These are phyloP conservation scores for Rubroboletus satanas DNA, from an alignment of 768 basidiomycete genomes.

Conservation along the genomic window DNA sequence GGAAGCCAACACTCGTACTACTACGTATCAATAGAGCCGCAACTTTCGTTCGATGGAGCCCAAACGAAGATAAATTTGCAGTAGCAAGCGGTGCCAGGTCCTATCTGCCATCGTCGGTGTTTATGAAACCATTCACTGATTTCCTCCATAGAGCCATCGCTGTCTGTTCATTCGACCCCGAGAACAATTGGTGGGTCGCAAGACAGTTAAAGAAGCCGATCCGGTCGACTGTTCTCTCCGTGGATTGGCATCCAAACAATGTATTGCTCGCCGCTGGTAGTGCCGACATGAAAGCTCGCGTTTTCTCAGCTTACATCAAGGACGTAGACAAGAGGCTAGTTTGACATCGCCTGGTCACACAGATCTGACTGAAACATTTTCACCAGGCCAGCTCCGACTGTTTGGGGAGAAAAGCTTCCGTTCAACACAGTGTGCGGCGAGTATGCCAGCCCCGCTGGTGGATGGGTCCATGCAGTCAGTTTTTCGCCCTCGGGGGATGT, in stretches of 20 bases:
- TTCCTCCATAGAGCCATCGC: conserved; percentile 71
- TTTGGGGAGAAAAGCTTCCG: conserved; percentile 98
- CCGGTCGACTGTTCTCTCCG: conserved; percentile 84
- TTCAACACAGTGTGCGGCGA: conserved; percentile 98
- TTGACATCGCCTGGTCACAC: background rate
- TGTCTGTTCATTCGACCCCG: conserved; percentile 93
- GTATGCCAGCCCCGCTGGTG: conserved; percentile 82
- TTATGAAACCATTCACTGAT: background rate
- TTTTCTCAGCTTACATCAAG: conserved; percentile 98
- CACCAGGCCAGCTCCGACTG: conserved; percentile 73
- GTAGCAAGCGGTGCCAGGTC: conserved; percentile 95
- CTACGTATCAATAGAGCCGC: conserved; percentile 95
- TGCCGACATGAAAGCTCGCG: conserved; percentile 95
- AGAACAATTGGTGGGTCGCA: conserved; percentile 99
- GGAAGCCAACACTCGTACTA: conserved; percentile 97
- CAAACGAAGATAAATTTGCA: conserved; percentile 97
- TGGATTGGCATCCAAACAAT: conserved; percentile 99
- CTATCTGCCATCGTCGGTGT: background rate
- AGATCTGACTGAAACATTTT: conserved; percentile 7
- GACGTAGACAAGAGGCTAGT: conserved; percentile 88
- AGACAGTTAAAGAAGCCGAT: conserved; percentile 98
- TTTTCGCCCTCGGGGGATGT: conserved; percentile 97
- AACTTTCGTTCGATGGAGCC: conserved; percentile 94
- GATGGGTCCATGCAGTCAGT: conserved; percentile 94
- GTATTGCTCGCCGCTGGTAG: conserved; percentile 96